Base-by-base conservation (phyloP, 2,329 filamentous ascomycete genomes). In the Metarhizium sp. region DNA sequence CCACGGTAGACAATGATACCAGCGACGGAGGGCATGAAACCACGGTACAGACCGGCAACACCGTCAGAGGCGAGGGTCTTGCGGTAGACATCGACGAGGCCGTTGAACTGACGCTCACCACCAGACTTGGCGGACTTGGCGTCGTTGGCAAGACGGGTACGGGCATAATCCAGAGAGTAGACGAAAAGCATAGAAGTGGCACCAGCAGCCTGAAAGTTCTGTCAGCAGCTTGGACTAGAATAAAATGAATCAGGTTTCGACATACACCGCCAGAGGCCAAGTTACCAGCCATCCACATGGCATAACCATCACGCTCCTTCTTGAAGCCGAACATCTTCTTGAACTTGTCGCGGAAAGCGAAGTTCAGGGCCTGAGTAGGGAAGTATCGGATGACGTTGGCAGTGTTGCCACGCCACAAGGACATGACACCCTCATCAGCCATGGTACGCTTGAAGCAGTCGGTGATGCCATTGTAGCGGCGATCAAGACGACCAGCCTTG, bases 361-460 rank as follows among this genome's bases (percentile, higher is more conserved):
- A 99, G 92, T 99, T 99, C 77, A 99, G 84, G 71, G 94, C 94
- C 86, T 99, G 94, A 77, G 94, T 99, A 69, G 94, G 94, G 90
- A 99, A 99, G 85, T 99, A 99, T 88, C 94, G 94, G 85, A 99
- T 96, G 79, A 99, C 94, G 88, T 99, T 99, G 90, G 94, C 94
- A 75, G 94, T 99, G 90, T 99, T 99, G 80, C 94, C 94, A 86
- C 94, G 87, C 94, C 94, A 99, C 71, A 99, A 85, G 64, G 92
- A 86, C 77, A 94, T 86, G 70, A 94, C 79, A 89, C 94, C 94
- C 85, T 99, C 94, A 64, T 88, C 82, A 71, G 86, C 85, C 64
- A 83, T 84, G 74, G 94, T 97, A 75, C 94, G 90, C 71, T 80
- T 81, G 88, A 99, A 99, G 85, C 94, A 97, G 76, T 99, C 94